A percentile compares a stretch with the other conserved stretches of the same genome.
Conservation (phyloP, 1,284 basidiomycete species). For the Laetiporus sulphureus region DNA sequence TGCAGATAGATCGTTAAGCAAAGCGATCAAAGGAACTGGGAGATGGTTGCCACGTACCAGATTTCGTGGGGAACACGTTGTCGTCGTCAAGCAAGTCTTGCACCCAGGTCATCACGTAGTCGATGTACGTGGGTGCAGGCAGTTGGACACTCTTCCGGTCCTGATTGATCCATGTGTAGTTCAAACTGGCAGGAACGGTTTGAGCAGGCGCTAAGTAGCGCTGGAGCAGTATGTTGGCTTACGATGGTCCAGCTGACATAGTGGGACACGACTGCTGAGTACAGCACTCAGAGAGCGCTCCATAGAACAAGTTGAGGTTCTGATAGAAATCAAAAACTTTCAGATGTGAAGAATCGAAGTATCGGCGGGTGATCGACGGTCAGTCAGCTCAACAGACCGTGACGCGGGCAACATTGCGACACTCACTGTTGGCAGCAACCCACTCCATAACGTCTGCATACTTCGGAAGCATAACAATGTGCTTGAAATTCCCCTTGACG, state of each 20-base stretch:
- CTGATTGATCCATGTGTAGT: constrained; percentile 97
- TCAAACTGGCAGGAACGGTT: constrained; percentile 64
- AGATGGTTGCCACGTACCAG: constrained; percentile 45
- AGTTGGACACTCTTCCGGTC: constrained; percentile 91
- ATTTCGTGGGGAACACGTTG: constrained; percentile 91
- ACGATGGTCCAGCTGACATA: constrained; percentile 92
- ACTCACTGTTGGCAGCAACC: constrained; percentile 94
- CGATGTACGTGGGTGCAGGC: constrained; percentile 95
- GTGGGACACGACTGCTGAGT: constrained; percentile 85
- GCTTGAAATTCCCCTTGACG: constrained; percentile 98
- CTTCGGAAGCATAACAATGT: constrained; percentile 95
- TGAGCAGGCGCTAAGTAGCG: constrained; percentile 10
- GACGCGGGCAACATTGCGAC: constrained; percentile 1
- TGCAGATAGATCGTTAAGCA: constrained; percentile 22
- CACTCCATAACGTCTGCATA: constrained; percentile 98
- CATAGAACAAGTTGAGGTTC: constrained; percentile 97
- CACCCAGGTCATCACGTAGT: constrained; percentile 99
- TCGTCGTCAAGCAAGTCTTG: constrained; percentile 94
- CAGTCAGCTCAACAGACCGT: too few species aligned
- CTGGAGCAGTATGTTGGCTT: constrained; percentile 27
- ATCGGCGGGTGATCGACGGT: not conserved
- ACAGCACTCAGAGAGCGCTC: constrained; percentile 92
- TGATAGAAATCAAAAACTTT: constrained; percentile 97
- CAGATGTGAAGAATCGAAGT: too few species aligned
- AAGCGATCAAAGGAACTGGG: not conserved